Evolutionary conservation across 75 land plant genomes (phyloP), one percentile per base, ranked within the genome.

Genomic region (Ceratopteris richardii): DNA sequence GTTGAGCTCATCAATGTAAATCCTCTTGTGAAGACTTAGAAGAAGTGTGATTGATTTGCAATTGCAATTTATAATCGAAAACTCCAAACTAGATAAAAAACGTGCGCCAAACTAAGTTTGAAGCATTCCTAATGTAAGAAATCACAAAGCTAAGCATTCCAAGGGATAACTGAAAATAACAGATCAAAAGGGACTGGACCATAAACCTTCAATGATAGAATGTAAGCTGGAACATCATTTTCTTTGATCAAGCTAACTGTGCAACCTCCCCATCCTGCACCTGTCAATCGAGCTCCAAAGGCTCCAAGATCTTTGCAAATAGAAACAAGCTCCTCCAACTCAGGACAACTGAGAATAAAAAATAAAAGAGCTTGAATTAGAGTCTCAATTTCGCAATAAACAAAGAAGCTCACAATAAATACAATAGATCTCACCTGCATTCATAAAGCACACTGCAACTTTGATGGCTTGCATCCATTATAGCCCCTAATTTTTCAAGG

Each of bases 191-290:
- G n/a, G n/a, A n/a, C n/a, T n/a, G 30, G 22, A 53, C 4, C 51
- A 18, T 28, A 52, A 18, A 83, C 98, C 96, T 94, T 94, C 47
- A 94, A 62, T 65, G 88, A 71, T 24, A 79, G 63, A 61, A 94
- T 89, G 58, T 86, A 94, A 31, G 88, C 74, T n/a, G 87, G 81
- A 14, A 90, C 98, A 9, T 68, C 66, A 51, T 44, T 64, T 56
- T 94, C 98, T 66, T 75, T 80, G 0, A 94, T 88, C 29, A 94
- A 68, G 26, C 96, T 76, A 39, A 94, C 98, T 12, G 82, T 78
- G 66, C 98, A 94, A 24, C 98, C 98, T 24, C 98, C 98, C 98
- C 98, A 94, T 66, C 98, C 98, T 53, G 98, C 98, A 56, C 98
- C 98, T 20, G 98, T 94, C 29, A 94, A 84, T 60, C 98, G 77